Percentiles rank a stretch among this genome's conserved stretches.
phyloP scores from a whole-genome alignment of 2,329 filamentous ascomycete genomes.

The Eutypella sp. region DNA sequence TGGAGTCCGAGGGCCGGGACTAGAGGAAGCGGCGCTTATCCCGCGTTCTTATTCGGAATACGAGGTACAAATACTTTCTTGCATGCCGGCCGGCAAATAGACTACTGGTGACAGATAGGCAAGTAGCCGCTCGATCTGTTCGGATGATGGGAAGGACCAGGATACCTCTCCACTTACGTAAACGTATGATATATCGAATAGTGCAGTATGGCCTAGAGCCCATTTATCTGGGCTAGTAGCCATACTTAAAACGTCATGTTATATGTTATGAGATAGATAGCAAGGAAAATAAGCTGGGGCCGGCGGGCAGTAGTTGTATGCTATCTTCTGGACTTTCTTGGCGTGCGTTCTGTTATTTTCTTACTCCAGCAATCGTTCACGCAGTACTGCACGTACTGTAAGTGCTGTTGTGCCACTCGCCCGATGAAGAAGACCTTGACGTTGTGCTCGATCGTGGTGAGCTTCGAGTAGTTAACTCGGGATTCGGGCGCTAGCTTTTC shows the following conservation, averaged over 20 bases:
- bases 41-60: no score
- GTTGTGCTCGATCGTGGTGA: slow-evolving; percentile 54
- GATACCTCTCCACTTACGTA: neutral
- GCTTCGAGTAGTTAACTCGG: slow-evolving; percentile 54
- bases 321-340: slow-evolving; percentile 19
- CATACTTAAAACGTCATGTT: neutral
- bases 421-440: slow-evolving; percentile 53
- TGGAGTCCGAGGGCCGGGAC: no score
- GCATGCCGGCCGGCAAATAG: no score
- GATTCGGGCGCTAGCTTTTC: slow-evolving; percentile 46
- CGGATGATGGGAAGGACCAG: neutral
- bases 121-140: neutral
- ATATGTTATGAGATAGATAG: slow-evolving; percentile 1
- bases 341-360: slow-evolving; percentile 31
- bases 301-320: neutral
- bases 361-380: slow-evolving; percentile 46
- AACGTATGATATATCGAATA: neutral
- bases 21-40: no score
- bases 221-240: neutral
- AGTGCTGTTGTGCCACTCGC: slow-evolving; percentile 34
- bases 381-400: slow-evolving; percentile 36
- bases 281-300: neutral
- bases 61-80: no score
- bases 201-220: neutral
- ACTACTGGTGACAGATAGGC: no score